phyloP scores from a whole-genome alignment of 148 eudicot genomes.

The Persicaria tinctoria region DNA sequence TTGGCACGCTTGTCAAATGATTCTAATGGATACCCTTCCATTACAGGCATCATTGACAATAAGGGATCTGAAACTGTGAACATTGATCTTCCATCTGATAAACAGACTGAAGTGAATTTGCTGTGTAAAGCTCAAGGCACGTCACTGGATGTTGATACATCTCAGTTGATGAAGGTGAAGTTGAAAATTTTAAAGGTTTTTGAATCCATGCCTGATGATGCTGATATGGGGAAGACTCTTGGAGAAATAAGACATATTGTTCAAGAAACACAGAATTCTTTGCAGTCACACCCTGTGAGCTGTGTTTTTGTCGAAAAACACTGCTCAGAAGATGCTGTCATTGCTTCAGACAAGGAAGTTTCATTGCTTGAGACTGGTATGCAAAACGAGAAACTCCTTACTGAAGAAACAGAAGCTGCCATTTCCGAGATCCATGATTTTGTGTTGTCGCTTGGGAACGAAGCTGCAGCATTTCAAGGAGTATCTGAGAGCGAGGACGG shows the following conservation, averaged over 20 bases:
- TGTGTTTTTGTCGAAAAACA: constrained; percentile 32
- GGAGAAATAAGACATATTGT: constrained; percentile 48
- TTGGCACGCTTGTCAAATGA: constrained; percentile 57
- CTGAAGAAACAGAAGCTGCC: constrained; percentile 41
- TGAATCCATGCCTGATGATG: constrained; percentile 47
- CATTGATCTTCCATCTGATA: constrained; percentile 20
- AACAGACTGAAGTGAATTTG: constrained; percentile 13
- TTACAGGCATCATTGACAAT: constrained; percentile 19
- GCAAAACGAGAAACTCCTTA: constrained; percentile 16
- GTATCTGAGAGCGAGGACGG: constrained; percentile 37
- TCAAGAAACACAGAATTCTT: constrained; percentile 30
- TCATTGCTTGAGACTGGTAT: constrained; percentile 24
- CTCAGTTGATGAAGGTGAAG: constrained; percentile 35
- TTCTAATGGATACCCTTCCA: constrained; percentile 27
- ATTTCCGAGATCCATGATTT: constrained; percentile 58
- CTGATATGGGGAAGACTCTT: constrained; percentile 38
- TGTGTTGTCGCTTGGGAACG: constrained; percentile 52
- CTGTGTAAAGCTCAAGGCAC: constrained; percentile 1
- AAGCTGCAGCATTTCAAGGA: constrained; percentile 38
- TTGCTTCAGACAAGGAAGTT: constrained; percentile 29
- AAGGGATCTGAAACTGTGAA: constrained; percentile 23
- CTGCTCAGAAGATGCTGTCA: constrained; percentile 25
- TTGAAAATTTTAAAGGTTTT: constrained; percentile 46
- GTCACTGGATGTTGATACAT: constrained; percentile 24
- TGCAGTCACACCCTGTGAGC: constrained; percentile 28